Evolutionary conservation across 164 flowering plant genomes (phyloP), one percentile per base, ranked within the genome.

Genomic region (Vitis cinerea): DNA sequence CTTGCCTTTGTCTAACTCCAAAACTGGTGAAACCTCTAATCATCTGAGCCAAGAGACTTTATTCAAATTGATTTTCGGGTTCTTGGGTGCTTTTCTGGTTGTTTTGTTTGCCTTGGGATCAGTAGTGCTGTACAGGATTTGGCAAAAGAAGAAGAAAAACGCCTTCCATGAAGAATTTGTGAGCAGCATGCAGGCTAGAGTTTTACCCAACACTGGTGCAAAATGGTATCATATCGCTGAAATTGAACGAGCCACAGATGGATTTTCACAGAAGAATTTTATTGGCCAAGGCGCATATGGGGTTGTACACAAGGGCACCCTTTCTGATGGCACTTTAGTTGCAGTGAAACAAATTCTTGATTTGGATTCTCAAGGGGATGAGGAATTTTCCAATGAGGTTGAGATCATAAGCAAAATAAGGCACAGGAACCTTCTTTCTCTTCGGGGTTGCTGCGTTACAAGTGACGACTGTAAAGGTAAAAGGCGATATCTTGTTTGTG

Each of bases 321-420:
- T 83, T 13, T 27, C 75, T 7, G 83, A 80, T 61, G 83, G 85
- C 0, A 70, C 80, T 12, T 1, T 62, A 55, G 74, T 83, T 19
- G 85, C 85, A 4, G 83, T 83, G 17, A 83, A 83, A 48, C 74
- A 80, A 51, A 30, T 76, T 0, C 66, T 72, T 15, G 80, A 80
- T 29, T 9, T 73, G 63, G 78, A 77, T 48, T 69, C 79, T 1
- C 64, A 61, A 48, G 72, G 79, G 7, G 85, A 82, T 17, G 67
- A 72, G 60, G 85, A 82, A 9, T 82, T 82, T 49, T 44, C 69
- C 50, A 77, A 82, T 47, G 85, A 82, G 64, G 81, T 80, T 1
- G 83, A 77, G 76, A 75, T 80, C 72, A 79, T 82, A 30, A 77
- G 85, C 81, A 82, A 77, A 49, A 79, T 82, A 4, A 62, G 77